These are phyloP conservation scores for Fistulifera solaris DNA, from an alignment of 108 stramenopile species.

Conservation along the genomic window DNA sequence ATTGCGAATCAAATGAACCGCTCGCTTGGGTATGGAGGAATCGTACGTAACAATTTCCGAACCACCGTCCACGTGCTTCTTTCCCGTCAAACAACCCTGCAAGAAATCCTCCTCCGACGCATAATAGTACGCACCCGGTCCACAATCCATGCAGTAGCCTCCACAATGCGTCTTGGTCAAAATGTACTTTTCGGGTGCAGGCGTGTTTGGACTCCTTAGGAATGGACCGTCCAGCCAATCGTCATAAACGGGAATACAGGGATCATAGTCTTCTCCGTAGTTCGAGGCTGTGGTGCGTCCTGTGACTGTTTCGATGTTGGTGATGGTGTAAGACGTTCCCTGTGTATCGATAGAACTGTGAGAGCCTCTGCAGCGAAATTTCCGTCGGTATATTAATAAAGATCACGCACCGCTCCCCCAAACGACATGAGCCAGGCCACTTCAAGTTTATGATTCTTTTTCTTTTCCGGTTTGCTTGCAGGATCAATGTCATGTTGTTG, in stretches of 20 bases:
- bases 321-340: slow-evolving; percentile 13
- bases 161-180: slow-evolving; percentile 69
- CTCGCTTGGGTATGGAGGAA: slow-evolving; percentile 18
- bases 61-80: slow-evolving; percentile 11
- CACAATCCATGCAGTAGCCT: slow-evolving; percentile 28
- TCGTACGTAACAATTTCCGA: slow-evolving; percentile 17
- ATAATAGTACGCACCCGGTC: slow-evolving; percentile 32
- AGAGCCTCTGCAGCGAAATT: not conserved
- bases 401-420: slow-evolving; percentile 3
- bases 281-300: slow-evolving; percentile 6
- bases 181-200: slow-evolving; percentile 12
- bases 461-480: no score
- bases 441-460: not conserved
- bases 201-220: not conserved
- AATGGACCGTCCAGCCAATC: slow-evolving; percentile 4
- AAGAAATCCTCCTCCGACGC: slow-evolving; percentile 13
- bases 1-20: slow-evolving; percentile 48
- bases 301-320: slow-evolving; percentile 2
- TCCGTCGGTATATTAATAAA: not conserved
- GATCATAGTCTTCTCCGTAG: slow-evolving; percentile 4
- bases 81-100: slow-evolving; percentile 6
- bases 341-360: not conserved
- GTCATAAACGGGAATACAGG: not conserved
- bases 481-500: not conserved
- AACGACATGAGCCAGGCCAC: slow-evolving; percentile 3